phyloP scores from a whole-genome alignment of 1,284 basidiomycete species.

The Ganoderma lucidum region DNA sequence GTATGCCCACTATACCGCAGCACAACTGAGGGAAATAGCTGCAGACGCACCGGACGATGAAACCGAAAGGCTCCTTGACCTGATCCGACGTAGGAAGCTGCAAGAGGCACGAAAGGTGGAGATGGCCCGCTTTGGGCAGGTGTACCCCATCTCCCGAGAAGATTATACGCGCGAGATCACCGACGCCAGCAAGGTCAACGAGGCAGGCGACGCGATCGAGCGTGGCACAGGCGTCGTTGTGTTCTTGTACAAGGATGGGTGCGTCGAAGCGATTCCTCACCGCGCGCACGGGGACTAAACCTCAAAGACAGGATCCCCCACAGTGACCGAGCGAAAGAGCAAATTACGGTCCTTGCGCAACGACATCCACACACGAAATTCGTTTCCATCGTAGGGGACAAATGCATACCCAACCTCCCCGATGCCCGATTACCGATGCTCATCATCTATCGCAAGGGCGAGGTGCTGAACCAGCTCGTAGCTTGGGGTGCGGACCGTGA shows the following conservation, averaged over 20 bases:
- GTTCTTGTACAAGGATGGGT: conserved; percentile 92
- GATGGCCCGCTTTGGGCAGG: conserved; percentile 81
- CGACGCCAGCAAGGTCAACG: conserved; percentile 82
- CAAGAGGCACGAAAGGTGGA: conserved; percentile 68
- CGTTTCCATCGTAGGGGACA: conserved; percentile 93
- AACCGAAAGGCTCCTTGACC: conserved; percentile 78
- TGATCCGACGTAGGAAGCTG: conserved; percentile 73
- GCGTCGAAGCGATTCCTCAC: conserved; percentile 34
- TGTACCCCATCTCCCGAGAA: conserved; percentile 91
- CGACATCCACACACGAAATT: conserved; percentile 94
- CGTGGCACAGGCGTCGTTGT: conserved; percentile 88
- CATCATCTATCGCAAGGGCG: conserved; percentile 91
- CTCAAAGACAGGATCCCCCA: conserved; percentile 68
- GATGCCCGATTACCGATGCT: conserved; percentile 93
- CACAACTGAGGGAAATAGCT: conserved; percentile 73
- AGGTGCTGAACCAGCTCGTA: conserved; percentile 87
- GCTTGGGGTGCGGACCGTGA: conserved; percentile 85
- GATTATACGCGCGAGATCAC: conserved; percentile 97
- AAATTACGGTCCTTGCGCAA: conserved; percentile 78
- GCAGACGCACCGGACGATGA: conserved; percentile 81
- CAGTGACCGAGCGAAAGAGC: conserved; percentile 79
- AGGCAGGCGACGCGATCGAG: conserved; percentile 70
- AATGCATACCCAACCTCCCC: conserved; percentile 96
- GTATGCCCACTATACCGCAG: conserved; percentile 70
- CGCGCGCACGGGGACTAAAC: conserved; percentile 11